These are phyloP conservation scores for Ceratocystis huliohia DNA, from an alignment of 2,329 filamentous ascomycete genomes.

Conservation along the genomic window DNA sequence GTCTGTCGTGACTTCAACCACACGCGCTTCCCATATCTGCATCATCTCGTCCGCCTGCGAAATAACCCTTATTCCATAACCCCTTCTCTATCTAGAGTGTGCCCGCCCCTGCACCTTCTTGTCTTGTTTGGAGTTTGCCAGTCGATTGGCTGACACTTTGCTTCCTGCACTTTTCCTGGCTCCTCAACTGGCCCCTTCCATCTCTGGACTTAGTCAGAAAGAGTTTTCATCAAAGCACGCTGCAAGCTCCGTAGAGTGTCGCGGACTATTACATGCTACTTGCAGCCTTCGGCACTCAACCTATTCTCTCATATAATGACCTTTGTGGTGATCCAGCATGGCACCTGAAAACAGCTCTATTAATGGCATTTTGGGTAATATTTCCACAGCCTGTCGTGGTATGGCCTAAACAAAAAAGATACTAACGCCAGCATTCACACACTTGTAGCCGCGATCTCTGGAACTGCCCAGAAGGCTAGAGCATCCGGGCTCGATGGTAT, in stretches of 20 bases:
- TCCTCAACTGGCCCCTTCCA: not conserved
- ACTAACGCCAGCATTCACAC: slow-evolving; percentile 13
- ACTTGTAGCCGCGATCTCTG: slow-evolving; percentile 13
- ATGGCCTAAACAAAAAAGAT: slow-evolving; percentile 30
- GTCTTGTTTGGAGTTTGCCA: not conserved
- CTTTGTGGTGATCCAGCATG: slow-evolving; percentile 23
- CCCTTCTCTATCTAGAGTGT: not conserved
- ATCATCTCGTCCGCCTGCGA: not conserved
- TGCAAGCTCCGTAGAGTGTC: not conserved
- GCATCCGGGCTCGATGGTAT: slow-evolving; percentile 33
- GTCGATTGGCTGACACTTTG: not conserved
- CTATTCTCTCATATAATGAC: not conserved
- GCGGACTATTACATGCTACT: not conserved
- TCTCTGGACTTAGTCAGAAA: not conserved
- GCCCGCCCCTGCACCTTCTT: not conserved
- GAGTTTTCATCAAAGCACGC: not conserved
- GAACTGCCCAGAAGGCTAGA: slow-evolving; percentile 28
- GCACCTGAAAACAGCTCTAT: slow-evolving; percentile 28
- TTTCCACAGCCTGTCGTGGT: slow-evolving; percentile 18
- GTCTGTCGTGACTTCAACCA: not conserved
- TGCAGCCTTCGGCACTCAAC: not conserved
- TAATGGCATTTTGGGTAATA: slow-evolving; percentile 29
- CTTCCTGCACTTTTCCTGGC: not conserved
- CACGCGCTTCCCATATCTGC: too few species aligned
- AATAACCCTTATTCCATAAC: not conserved